Base-by-base conservation (phyloP, 164 flowering plant species). In the Pachysandra terminalis region DNA sequence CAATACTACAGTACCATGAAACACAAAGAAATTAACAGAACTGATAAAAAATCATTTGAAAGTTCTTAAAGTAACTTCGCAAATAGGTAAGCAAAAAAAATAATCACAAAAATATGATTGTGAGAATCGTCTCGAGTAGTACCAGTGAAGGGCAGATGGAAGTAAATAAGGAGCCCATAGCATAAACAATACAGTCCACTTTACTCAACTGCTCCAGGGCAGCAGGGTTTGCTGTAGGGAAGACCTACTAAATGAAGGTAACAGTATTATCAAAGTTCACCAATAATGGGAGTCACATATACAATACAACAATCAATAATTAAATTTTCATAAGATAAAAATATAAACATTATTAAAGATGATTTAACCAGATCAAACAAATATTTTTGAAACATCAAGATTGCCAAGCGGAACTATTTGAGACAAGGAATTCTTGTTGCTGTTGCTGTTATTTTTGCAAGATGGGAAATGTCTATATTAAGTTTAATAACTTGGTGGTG, bases 121-220 rank as follows among this genome's bases (percentile, higher is more conserved):
- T n/a, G 37, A 32, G 3, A 32, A 7, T 7, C 3, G 63, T 63
- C 19, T 19, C 60, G 22, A 45, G 60, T 27, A 45, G 78, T 87
- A 94, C 98, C 93, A 94, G 77, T 56, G 98, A 91, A 41, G 98
- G 98, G 73, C 98, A 94, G 45, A 90, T 76, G 32, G 98, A 94
- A 69, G 98, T 91, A 70, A 91, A 94, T 59, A 94, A 90, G 27
- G 98, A 94, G 2, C 97, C 98, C 97, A 94, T 94, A 27, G 95
- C 97, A 84, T 88, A 94, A 55, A 94, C 80, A 69, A 94, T 81
- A 77, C 97, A 90, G 60, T 94, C 92, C 67, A 86, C 96, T 52
- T 68, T 77, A 26, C 73, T 77, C 79, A 94, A 77, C 82, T 90
- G 93, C 57, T 90, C 96, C 70, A 94, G 69, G 19, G 89, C 96